Conservation (phyloP, 192 early-diverging fungal genomes). For the Coemansia sp. region DNA sequence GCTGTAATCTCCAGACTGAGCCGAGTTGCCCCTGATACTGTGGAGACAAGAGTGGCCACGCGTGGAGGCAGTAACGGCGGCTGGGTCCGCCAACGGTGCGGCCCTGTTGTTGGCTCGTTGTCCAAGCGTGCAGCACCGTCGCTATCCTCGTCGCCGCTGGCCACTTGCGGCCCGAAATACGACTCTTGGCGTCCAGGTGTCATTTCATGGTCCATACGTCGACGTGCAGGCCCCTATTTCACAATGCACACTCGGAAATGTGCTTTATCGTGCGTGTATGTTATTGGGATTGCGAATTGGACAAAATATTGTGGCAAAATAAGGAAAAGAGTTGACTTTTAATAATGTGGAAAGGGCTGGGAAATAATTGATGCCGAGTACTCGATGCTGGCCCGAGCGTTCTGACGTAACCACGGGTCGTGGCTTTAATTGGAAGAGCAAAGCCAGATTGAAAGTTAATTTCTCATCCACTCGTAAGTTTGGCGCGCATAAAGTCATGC, state of each 20-base stretch:
- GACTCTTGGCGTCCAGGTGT: neutral
- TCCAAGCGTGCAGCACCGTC: conserved; percentile 14
- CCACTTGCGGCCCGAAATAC: conserved; percentile 4
- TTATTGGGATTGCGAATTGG: no score
- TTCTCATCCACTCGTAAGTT: neutral
- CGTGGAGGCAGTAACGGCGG: conserved; percentile 47
- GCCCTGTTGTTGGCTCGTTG: conserved; percentile 31
- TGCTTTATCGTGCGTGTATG: no score
- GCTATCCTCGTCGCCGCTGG: neutral
- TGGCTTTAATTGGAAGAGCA: no score
- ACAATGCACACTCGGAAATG: no score
- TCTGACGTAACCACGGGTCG: no score
- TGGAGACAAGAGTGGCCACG: conserved; percentile 45
- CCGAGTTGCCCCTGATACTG: conserved; percentile 41
- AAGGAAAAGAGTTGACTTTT: neutral
- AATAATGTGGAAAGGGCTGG: no score
- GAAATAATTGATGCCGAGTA: no score
- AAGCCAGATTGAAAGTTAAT: no score
- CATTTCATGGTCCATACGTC: conserved; percentile 22
- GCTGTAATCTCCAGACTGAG: conserved; percentile 49
- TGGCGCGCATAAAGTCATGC: neutral
- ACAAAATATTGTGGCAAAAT: conserved; percentile 23
- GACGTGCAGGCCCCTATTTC: no score
- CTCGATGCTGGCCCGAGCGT: no score
- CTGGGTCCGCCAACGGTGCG: conserved; percentile 33